Conservation (phyloP, 441 rosid genomes). For the Daphne laureola region DNA sequence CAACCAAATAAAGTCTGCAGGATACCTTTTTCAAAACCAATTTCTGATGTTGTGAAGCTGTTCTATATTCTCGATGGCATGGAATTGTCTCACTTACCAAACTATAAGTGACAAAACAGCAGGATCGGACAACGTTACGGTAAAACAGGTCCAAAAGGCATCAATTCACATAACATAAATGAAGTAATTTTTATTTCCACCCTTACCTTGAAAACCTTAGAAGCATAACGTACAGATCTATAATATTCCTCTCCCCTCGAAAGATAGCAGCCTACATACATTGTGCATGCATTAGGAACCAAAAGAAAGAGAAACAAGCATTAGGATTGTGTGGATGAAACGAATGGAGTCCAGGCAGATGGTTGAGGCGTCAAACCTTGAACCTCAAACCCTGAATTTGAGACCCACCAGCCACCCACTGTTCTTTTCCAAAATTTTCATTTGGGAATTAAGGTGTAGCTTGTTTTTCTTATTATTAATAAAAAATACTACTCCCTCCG, state of each 20-base stretch:
- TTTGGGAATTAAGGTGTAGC: no score
- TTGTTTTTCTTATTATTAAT: no score
- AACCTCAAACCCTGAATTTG: no score
- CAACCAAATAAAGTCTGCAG: not conserved
- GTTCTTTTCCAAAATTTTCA: no score
- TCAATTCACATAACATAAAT: conserved; percentile 5
- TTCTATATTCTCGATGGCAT: conserved; percentile 67
- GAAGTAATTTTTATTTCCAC: conserved; percentile 5
- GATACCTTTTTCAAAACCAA: conserved; percentile 55
- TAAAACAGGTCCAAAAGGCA: not conserved
- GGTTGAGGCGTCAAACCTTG: no score
- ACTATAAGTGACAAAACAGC: conserved; percentile 37
- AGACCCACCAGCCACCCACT: no score
- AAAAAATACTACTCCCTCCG: no score
- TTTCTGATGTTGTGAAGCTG: conserved; percentile 41
- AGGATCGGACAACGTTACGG: conserved; percentile 8
- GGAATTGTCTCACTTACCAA: conserved; percentile 95
- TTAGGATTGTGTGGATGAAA: no score
- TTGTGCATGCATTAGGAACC: conserved; percentile 8
- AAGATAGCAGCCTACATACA: conserved; percentile 77
- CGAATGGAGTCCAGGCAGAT: no score
- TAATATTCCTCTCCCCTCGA: conserved; percentile 74
- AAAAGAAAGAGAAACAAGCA: no score
- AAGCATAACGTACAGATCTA: conserved; percentile 91
- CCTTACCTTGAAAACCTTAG: conserved; percentile 87